A percentile compares a stretch with the other conserved stretches of the same genome.
phyloP scores from a whole-genome alignment of 108 stramenopile genomes.

The Thalassiosira profunda region DNA sequence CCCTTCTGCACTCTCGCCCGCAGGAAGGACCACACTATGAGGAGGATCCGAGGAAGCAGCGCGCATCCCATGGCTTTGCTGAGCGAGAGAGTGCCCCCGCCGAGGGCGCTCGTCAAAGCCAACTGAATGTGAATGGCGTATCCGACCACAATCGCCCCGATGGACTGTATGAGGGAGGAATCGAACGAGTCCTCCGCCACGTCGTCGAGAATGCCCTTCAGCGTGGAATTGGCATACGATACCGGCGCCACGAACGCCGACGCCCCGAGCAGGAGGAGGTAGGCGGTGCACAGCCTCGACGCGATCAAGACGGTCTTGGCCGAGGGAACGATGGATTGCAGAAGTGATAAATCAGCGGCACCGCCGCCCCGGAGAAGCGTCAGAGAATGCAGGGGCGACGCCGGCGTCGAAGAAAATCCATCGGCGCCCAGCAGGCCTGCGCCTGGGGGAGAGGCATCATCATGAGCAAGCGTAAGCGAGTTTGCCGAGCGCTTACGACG shows the following conservation, averaged over 20 bases:
- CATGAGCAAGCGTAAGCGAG: no score
- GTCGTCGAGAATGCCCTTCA: not conserved
- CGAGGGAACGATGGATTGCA: not conserved
- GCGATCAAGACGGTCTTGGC: not conserved
- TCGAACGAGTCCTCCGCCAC: slow-evolving; percentile 7
- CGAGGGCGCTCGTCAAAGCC: not conserved
- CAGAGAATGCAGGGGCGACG: no score
- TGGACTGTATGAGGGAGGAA: slow-evolving; percentile 12
- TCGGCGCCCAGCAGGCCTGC: no score
- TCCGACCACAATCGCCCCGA: slow-evolving; percentile 15
- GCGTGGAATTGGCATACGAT: not conserved
- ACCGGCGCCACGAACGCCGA: not conserved
- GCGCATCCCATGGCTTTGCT: slow-evolving; percentile 14
- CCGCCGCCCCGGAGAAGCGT: no score
- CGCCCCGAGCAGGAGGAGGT: not conserved
- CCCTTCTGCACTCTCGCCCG: not conserved
- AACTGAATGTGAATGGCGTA: slow-evolving; percentile 5
- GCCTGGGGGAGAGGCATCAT: no score
- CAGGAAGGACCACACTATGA: slow-evolving; percentile 5
- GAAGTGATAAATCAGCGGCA: no score
- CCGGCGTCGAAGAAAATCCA: no score
- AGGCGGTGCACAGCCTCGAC: not conserved
- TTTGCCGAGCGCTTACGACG: no score
- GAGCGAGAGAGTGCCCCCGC: not conserved
- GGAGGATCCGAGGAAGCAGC: slow-evolving; percentile 7